Evolutionary conservation across 345 rosid species (phyloP).

Genomic region (Syzygium aqueum): DNA sequence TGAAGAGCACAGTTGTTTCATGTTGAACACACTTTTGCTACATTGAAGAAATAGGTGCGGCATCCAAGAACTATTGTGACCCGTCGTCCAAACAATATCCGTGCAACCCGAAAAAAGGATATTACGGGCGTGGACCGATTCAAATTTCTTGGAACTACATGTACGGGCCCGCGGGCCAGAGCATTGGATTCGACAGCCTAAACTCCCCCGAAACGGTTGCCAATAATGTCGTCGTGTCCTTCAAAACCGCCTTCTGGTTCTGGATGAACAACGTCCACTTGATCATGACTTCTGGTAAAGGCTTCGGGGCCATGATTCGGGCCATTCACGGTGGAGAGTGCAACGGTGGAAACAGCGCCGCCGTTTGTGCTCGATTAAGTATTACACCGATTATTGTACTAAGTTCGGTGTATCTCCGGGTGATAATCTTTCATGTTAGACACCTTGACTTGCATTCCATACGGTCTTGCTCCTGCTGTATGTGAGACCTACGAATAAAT

Average conservation of each 20-base stretch:
- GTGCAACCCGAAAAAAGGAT: slow-evolving; percentile 37
- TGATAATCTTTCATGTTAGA: slow-evolving; percentile 26
- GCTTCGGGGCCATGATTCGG: slow-evolving; percentile 38
- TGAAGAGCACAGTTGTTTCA: neutral
- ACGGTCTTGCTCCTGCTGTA: neutral
- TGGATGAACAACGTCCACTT: slow-evolving; percentile 34
- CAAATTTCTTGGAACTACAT: slow-evolving; percentile 49
- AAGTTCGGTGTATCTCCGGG: slow-evolving; percentile 38
- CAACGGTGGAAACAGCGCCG: slow-evolving; percentile 11
- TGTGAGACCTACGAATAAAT: neutral
- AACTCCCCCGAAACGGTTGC: slow-evolving; percentile 36
- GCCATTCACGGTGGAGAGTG: slow-evolving; percentile 46
- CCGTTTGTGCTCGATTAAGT: slow-evolving; percentile 20
- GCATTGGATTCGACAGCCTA: slow-evolving; percentile 26
- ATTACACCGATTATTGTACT: slow-evolving; percentile 27
- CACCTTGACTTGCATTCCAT: neutral
- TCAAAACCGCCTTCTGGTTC: slow-evolving; percentile 37
- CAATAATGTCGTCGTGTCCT: slow-evolving; percentile 21
- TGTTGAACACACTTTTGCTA: slow-evolving; percentile 45
- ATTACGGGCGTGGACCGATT: slow-evolving; percentile 39
- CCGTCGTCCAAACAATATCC: slow-evolving; percentile 30
- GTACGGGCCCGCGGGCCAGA: slow-evolving; percentile 34
- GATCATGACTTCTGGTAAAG: too few relatives aligned
- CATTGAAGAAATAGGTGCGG: slow-evolving; percentile 49
- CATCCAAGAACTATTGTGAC: slow-evolving; percentile 42